Conservation (phyloP, 176 grass and related monocot species). For the Musa troglodytarum region DNA sequence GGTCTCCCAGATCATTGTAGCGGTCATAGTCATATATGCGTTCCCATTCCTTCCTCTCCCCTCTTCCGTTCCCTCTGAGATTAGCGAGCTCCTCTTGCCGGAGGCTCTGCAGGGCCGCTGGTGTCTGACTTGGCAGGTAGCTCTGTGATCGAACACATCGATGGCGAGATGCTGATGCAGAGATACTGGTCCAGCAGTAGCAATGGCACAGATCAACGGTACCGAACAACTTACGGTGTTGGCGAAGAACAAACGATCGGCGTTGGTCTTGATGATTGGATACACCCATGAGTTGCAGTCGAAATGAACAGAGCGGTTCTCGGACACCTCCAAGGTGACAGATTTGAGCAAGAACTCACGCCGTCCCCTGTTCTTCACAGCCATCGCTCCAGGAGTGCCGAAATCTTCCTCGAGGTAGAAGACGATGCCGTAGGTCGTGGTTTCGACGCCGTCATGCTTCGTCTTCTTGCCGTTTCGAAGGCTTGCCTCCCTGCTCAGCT, state of each 20-base stretch:
- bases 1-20: slow-evolving; percentile 83
- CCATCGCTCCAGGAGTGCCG: slow-evolving; percentile 56
- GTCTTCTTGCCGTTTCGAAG: slow-evolving; percentile 49
- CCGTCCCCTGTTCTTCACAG: slow-evolving; percentile 42
- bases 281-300: slow-evolving; percentile 97
- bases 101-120: slow-evolving; percentile 36
- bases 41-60: slow-evolving; percentile 75
- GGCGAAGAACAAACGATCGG: slow-evolving; percentile 74
- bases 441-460: slow-evolving; percentile 57
- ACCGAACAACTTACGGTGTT: slow-evolving; percentile 37
- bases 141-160: slow-evolving; percentile 19
- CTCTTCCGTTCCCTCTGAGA: slow-evolving; percentile 50
- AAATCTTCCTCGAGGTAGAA: slow-evolving; percentile 44
- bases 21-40: slow-evolving; percentile 66
- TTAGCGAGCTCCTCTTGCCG: slow-evolving; percentile 57
- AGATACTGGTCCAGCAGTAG: too few relatives aligned
- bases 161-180: too few relatives aligned
- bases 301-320: slow-evolving; percentile 52
- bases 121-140: slow-evolving; percentile 66
- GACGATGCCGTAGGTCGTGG: slow-evolving; percentile 41
- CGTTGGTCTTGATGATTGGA: slow-evolving; percentile 51
- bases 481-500: slow-evolving; percentile 39
- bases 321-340: slow-evolving; percentile 37
- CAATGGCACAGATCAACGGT: too few relatives aligned
- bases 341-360: slow-evolving; percentile 57